These are phyloP conservation scores for Aspergillus bertholletiae DNA, from an alignment of 495 filamentous ascomycete species.

Conservation along the genomic window DNA sequence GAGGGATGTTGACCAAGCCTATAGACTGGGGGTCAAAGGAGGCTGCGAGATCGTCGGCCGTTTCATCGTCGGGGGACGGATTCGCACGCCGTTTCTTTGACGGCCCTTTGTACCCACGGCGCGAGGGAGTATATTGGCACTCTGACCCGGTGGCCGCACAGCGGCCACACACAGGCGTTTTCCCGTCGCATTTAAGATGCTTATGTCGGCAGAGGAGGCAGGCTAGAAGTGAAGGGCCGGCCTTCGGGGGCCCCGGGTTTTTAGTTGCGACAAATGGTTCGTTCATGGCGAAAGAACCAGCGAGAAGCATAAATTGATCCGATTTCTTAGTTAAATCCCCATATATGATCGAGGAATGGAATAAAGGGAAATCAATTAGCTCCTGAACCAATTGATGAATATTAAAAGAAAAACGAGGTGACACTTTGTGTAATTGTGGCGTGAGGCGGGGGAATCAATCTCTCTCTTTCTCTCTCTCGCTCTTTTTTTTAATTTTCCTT, in stretches of 20 bases:
- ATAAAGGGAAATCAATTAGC: background rate
- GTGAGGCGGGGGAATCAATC: background rate
- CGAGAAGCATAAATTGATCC: background rate
- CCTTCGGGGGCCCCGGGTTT: conserved; percentile 11
- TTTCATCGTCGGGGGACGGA: conserved; percentile 28
- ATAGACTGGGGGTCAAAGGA: conserved; percentile 15
- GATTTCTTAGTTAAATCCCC: background rate
- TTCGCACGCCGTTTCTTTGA: conserved; percentile 46
- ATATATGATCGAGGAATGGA: background rate
- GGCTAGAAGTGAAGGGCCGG: conserved; percentile 45
- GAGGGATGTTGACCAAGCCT: conserved; percentile 22
- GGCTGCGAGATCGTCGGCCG: conserved; percentile 17
- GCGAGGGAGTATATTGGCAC: conserved; percentile 46
- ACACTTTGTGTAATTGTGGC: background rate
- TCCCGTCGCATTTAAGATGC: conserved; percentile 53
- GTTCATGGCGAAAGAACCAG: conserved; percentile 14
- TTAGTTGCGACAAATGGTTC: conserved; percentile 14
- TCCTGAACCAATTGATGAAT: background rate
- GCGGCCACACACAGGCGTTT: conserved; percentile 40
- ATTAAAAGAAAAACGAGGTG: background rate
- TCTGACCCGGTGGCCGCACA: conserved; percentile 29
- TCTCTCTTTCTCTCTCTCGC: too few relatives aligned
- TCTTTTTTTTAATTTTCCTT: too few relatives aligned
- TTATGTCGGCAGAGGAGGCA: conserved; percentile 57
- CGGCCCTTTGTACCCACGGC: conserved; percentile 45